Evolutionary conservation across 1,139 yeast species (phyloP), one percentile per base, ranked within the genome.

Genomic region (Tardiomyces depauwii): DNA sequence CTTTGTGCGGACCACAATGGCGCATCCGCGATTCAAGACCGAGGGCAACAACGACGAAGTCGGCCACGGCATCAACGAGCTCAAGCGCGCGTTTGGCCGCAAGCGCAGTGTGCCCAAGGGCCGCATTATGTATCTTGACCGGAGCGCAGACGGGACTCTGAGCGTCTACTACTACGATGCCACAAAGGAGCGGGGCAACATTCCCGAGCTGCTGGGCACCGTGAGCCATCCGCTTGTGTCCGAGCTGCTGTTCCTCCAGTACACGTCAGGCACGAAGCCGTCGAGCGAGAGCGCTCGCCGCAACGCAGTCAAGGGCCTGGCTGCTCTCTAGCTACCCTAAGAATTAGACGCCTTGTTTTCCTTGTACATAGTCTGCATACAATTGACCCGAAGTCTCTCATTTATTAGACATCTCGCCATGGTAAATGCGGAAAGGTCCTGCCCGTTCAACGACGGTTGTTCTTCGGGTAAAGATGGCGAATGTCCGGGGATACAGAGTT

Each of bases 1-100:
- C 0, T 76, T 91, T 53, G 77, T 87, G 47, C 82, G 91, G 58
- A 80, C 94, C 2, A 73, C 82, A 43, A 70, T 78, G 60, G 78
- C 81, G 27, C 76, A 76, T 55, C 76, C 78, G 1, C 51, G 59
- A 44, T 59, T 60, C 51, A 64, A 64, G 61, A 64, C 50, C 12
- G 47, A 46, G 46, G 54, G 55, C 11, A 52, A 56, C 40, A 46
- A 46, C 23, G 63, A 57, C 7, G 55, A 55, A 38, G 50, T 64
- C 43, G 66, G 67, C 39, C 55, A 55, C 40, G 70, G 72, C 12
- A 47, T 68, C 18, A 53, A 50, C 27, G 64, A 68, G 45, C 53
- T 68, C 44, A 65, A 66, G 49, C 56, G 55, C 19, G 63, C 61
- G 5, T 63, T 68, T 49, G 59, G 67, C n/a, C 56, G 71, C 36